A percentile compares a stretch with the other conserved stretches of the same genome.
Evolutionary conservation across 371 early-diverging fungal genomes (phyloP).

Genomic region (Saksenaea oblongispora): DNA sequence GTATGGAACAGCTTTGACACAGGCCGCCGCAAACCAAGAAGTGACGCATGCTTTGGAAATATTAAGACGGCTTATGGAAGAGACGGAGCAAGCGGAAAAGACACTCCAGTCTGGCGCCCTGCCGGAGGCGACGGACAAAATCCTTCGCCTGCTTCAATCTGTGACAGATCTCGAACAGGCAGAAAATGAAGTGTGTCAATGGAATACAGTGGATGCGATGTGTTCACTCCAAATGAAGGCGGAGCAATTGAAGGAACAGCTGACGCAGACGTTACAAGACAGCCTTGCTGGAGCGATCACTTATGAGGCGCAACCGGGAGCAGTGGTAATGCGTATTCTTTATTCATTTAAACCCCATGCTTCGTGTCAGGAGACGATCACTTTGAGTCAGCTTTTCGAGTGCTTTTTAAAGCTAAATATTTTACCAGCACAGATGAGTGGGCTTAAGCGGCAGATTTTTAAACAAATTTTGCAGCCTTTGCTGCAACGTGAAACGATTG

Average conservation of each 20-base stretch:
- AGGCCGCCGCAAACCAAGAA: background rate
- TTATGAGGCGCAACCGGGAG: background rate
- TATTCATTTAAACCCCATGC: background rate
- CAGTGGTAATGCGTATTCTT: background rate
- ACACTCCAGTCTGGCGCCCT: background rate
- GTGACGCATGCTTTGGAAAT: background rate
- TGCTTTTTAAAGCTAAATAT: conserved; percentile 10
- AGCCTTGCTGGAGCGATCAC: background rate
- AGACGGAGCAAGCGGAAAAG: background rate
- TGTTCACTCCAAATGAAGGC: background rate
- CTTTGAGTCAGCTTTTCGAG: background rate
- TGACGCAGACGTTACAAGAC: background rate
- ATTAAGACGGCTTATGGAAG: background rate
- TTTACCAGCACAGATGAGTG: conserved; percentile 1
- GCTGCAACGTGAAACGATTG: background rate
- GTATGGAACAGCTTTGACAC: background rate
- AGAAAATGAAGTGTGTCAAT: background rate
- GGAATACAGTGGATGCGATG: background rate
- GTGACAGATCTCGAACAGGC: background rate
- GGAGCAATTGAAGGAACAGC: background rate
- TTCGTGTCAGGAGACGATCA: background rate
- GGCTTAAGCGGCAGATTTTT: conserved; percentile 1
- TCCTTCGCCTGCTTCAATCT: background rate
- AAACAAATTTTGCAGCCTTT: background rate
- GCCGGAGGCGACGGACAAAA: background rate